Evolutionary conservation across 108 stramenopile genomes (phyloP), one percentile per base, ranked within the genome.

Genomic region (Discostella stelligeroides): DNA sequence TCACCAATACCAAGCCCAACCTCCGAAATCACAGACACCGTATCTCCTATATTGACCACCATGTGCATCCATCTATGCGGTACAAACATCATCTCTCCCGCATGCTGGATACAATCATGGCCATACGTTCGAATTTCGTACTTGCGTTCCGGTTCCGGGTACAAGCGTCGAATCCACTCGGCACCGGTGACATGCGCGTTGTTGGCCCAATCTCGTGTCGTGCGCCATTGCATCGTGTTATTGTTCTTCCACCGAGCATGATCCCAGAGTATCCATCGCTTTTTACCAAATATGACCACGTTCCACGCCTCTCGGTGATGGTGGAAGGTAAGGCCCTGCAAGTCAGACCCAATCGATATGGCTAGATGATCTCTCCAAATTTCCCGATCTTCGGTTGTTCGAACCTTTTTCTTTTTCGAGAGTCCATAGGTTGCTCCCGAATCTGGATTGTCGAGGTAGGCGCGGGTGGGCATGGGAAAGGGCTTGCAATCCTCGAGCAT

Each of bases 251-350:
- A 57, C 7, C 76, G 43, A 50, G 46, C 68, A 42, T 70, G 68
- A 65, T 77, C 76, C 55, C 68, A 77, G 0, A 77, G 62, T 20
- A 77, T 77, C 76, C 76, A 77, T 23, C 76, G 21, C 57, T 77
- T 77, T n/a, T 67, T 50, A 48, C 76, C 76, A 37, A 65, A 65
- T 0, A 77, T 62, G 4, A 77, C 76, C 17, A 77, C 68, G 64
- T 77, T 77, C 76, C 76, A 77, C 7, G 76, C 76, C 56, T 69
- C 68, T 15, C 76, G 46, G 30, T 77, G 76, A 53, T 77, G 68
- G 30, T 77, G 76, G 63, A 77, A 77, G 9, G 66, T 63, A 30
- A 77, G 67, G 12, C 76, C 76, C 68, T 69, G 63, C 63, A 60
- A 51, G 39, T 77, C 76, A 7, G 63, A 63, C 34, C 76, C 76